phyloP scores from a whole-genome alignment of 345 rosid species.

The Limnanthes douglasii region DNA sequence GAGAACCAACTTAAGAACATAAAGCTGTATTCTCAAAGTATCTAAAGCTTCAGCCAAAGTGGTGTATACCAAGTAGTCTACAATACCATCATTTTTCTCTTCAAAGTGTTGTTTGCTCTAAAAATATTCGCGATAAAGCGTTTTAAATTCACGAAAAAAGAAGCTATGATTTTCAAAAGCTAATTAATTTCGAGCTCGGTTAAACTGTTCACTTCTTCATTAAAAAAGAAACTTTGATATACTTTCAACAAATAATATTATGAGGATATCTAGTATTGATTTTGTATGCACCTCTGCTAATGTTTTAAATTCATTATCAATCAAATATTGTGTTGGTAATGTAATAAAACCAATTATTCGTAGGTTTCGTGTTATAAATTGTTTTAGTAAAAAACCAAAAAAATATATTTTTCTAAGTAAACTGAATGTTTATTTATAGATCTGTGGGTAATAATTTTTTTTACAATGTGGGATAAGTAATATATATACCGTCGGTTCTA shows the following conservation, averaged over 20 bases:
- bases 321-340: too few species aligned
- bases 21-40: slow-evolving; percentile 27
- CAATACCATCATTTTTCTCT: slow-evolving; percentile 10
- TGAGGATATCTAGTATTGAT: too few species aligned
- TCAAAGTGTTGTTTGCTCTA: slow-evolving; percentile 14
- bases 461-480: too few species aligned
- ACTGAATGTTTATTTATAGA: too few species aligned
- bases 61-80: slow-evolving; percentile 12
- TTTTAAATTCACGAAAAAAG: slow-evolving; percentile 44
- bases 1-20: slow-evolving; percentile 20
- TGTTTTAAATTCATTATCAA: too few species aligned
- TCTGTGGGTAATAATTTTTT: too few species aligned
- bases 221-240: slow-evolving; percentile 29
- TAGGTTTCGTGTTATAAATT: too few species aligned
- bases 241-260: slow-evolving; percentile 20
- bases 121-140: slow-evolving; percentile 23
- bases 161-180: slow-evolving; percentile 47
- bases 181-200: slow-evolving; percentile 45
- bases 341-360: too few species aligned
- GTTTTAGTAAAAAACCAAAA: too few species aligned
- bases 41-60: slow-evolving; percentile 39
- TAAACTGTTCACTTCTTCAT: slow-evolving; percentile 48
- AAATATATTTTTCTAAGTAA: too few species aligned
- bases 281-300: too few species aligned
- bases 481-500: too few species aligned